Evolutionary conservation across 441 rosid genomes (phyloP).

Genomic region (Breynia disticha): DNA sequence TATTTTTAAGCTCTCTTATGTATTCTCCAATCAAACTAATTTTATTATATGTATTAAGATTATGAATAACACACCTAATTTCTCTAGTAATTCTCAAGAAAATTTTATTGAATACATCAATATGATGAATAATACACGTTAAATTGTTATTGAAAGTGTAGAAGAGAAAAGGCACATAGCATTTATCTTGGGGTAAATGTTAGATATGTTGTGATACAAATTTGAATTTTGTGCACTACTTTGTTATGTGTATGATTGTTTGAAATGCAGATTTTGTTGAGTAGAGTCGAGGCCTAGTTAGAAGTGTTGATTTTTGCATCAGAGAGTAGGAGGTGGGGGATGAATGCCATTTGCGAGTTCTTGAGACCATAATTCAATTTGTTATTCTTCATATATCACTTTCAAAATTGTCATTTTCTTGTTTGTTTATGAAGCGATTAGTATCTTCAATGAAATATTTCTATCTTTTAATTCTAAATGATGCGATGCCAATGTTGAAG

Average conservation of each 20-base stretch:
- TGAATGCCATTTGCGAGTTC: slow-evolving; percentile 63
- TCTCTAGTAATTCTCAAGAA: no score
- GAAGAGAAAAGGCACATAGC: no score
- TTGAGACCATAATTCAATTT: slow-evolving; percentile 56
- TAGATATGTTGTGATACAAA: no score
- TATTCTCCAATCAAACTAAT: no score
- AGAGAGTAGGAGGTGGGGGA: slow-evolving; percentile 37
- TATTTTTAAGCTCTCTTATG: no score
- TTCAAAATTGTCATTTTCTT: slow-evolving; percentile 29
- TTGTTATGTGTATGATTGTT: slow-evolving; percentile 3
- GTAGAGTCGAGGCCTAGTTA: slow-evolving; percentile 47
- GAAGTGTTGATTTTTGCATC: slow-evolving; percentile 62
- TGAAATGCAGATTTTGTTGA: slow-evolving; percentile 53
- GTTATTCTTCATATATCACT: slow-evolving; percentile 41
- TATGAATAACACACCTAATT: no score
- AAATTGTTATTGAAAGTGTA: no score
- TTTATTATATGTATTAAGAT: no score
- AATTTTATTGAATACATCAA: no score
- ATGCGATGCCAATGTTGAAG: slow-evolving; percentile 54
- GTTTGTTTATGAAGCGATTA: slow-evolving; percentile 44
- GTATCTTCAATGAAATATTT: slow-evolving; percentile 64
- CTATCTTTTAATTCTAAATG: slow-evolving; percentile 52
- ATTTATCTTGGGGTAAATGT: no score
- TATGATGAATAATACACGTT: no score
- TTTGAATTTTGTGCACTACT: slow-evolving; percentile 5